Evolutionary conservation across 2,329 filamentous ascomycete genomes (phyloP), one percentile per base, ranked within the genome.

Genomic region (Rutstroemia sp.): DNA sequence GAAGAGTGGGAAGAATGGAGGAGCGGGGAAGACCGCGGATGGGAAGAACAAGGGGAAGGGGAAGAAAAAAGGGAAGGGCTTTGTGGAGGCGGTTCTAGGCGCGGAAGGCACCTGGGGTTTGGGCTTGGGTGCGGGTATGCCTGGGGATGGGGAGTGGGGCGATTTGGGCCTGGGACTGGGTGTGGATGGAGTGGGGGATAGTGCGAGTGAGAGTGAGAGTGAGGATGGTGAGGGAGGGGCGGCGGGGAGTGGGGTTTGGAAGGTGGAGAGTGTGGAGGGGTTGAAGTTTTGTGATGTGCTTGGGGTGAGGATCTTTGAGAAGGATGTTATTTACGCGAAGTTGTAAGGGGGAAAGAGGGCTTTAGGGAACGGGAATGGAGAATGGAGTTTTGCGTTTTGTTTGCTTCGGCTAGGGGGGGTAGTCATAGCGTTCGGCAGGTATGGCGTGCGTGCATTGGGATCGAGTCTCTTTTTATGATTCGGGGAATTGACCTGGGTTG

Each of bases 261-360:
- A 23, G 19, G 6, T 12, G n/a, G 10, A 12, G 10, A 68, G 72
- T 7, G 58, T 73, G 2, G 73, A 76, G 17, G 67, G 66, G 3
- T 63, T 75, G 8, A 66, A 67, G 6, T 77, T 77, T 58, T 74
- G 72, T 49, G 75, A 79, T 47, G 68, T 78, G 5, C 69, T 60
- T 60, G 79, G 73, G 0, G 73, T 83, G 38, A 73, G 73, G 59
- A 83, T 84, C 50, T 84, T 83, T 60, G 74, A 79, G 62, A 83
- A 82, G 68, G 79, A 83, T 64, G 68, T 83, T 49, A 71, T 76
- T 34, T 61, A 61, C 21, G 76, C 75, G 2, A 67, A 71, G 21
- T 62, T 79, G 27, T 78, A 45, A 34, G 7, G n/a, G 16, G 23
- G 4, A n/a, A 8, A 5, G 34, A 27, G 16, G 17, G 7, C 19